A percentile compares a stretch with the other conserved stretches of the same genome.
These are phyloP conservation scores for Ceratobasidium papillatum DNA, from an alignment of 1,284 basidiomycete genomes.

Conservation along the genomic window DNA sequence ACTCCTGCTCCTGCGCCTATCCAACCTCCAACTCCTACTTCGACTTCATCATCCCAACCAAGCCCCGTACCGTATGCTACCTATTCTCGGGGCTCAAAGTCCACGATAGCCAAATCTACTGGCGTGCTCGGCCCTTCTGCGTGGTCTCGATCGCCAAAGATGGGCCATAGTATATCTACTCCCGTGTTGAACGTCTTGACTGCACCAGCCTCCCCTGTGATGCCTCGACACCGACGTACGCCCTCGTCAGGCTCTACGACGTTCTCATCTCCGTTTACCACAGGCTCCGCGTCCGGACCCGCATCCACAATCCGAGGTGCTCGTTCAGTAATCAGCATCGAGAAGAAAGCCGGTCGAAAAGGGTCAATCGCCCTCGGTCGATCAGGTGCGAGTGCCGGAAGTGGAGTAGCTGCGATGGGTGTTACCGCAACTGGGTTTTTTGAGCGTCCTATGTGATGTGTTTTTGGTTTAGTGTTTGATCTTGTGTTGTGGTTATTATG, in stretches of 20 bases:
- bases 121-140: conserved; percentile 43
- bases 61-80: conserved; percentile 3
- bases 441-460: conserved; percentile 4
- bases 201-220: conserved; percentile 8
- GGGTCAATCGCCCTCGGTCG: conserved; percentile 71
- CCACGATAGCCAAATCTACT: conserved; percentile 39
- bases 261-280: conserved; percentile 51
- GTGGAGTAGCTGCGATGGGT: conserved; percentile 73
- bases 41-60: conserved; percentile 14
- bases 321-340: conserved; percentile 69
- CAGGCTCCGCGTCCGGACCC: conserved; percentile 49
- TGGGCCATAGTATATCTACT: conserved; percentile 45
- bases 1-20: conserved; percentile 44
- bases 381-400: conserved; percentile 60
- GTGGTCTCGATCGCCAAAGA: conserved; percentile 43
- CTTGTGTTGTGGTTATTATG: conserved; percentile 1
- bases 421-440: conserved; percentile 80
- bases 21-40: conserved; percentile 37
- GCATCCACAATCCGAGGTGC: conserved; percentile 54
- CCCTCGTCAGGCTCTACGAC: conserved; percentile 28
- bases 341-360: conserved; percentile 56
- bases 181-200: conserved; percentile 35
- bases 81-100: conserved; percentile 9
- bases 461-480: background rate
- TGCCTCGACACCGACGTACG: conserved; percentile 28